A percentile compares a stretch with the other conserved stretches of the same genome.
Conservation (phyloP, 2,329 filamentous ascomycete genomes). For the Colletotrichum sidae region DNA sequence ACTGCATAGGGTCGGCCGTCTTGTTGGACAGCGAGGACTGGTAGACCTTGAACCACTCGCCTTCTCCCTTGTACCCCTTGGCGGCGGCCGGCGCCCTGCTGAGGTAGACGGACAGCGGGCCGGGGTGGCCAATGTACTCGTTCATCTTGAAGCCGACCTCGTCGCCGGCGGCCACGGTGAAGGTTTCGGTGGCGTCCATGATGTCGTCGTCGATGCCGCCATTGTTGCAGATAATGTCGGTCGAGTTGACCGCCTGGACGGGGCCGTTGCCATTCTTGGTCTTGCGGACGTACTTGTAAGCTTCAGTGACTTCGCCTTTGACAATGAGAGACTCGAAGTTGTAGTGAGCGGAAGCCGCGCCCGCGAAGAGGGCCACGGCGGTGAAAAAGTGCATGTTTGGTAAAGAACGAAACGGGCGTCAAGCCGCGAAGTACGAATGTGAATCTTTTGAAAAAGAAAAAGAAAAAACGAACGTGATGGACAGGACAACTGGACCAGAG, state of each 20-base stretch:
- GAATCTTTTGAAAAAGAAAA: no score
- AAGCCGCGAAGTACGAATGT: no score
- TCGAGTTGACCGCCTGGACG: slow-evolving; percentile 5
- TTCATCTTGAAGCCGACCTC: slow-evolving; percentile 27
- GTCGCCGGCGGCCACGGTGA: slow-evolving; percentile 16
- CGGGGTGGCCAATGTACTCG: slow-evolving; percentile 33
- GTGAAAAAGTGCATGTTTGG: background rate
- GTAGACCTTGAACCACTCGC: slow-evolving; percentile 44
- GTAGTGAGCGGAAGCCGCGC: slow-evolving; percentile 36
- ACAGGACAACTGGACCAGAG: no score
- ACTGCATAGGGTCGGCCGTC: slow-evolving; percentile 10
- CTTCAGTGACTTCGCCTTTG: slow-evolving; percentile 37
- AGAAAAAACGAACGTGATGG: no score
- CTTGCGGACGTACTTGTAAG: slow-evolving; percentile 35
- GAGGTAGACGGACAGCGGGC: slow-evolving; percentile 28
- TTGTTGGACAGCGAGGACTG: slow-evolving; percentile 33
- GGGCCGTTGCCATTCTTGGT: slow-evolving; percentile 30
- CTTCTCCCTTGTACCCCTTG: slow-evolving; percentile 35
- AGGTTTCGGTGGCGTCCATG: slow-evolving; percentile 1
- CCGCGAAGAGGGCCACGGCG: background rate
- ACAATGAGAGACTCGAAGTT: slow-evolving; percentile 39
- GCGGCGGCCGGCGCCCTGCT: slow-evolving; percentile 25
- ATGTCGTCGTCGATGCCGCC: slow-evolving; percentile 10
- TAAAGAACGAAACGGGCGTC: no score
- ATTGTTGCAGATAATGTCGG: slow-evolving; percentile 26